These are phyloP conservation scores for Sporothrix mexicana DNA, from an alignment of 2,329 filamentous ascomycete genomes.

Conservation along the genomic window DNA sequence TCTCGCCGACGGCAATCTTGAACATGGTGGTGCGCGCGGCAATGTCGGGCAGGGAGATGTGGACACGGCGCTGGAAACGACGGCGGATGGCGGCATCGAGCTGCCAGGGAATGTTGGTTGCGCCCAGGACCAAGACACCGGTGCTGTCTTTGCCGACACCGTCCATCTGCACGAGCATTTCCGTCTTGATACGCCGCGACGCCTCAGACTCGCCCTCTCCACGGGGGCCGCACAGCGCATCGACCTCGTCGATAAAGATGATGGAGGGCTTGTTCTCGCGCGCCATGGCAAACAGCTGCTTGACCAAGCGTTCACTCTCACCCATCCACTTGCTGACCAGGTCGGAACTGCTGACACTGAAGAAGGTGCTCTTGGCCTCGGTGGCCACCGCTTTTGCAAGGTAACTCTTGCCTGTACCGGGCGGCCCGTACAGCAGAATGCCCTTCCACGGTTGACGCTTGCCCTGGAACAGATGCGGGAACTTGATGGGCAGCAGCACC, in stretches of 20 bases:
- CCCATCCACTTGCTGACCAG: slow-evolving; percentile 99
- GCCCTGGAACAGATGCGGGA: slow-evolving; percentile 92
- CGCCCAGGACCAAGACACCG: slow-evolving; percentile 91
- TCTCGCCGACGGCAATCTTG: slow-evolving; percentile 90
- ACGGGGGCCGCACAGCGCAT: slow-evolving; percentile 91
- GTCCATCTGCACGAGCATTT: slow-evolving; percentile 98
- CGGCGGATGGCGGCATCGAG: slow-evolving; percentile 93
- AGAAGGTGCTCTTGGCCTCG: slow-evolving; percentile 98
- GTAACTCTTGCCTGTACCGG: slow-evolving; percentile 97
- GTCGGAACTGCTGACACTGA: slow-evolving; percentile 97
- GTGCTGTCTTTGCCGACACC: slow-evolving; percentile 95
- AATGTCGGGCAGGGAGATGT: slow-evolving; percentile 89
- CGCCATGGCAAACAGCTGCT: slow-evolving; percentile 96
- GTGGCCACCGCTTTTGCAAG: slow-evolving; percentile 97
- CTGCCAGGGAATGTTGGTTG: slow-evolving; percentile 99
- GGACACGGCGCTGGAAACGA: slow-evolving; percentile 93
- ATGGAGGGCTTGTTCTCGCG: slow-evolving; percentile 98
- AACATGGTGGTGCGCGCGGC: slow-evolving; percentile 93
- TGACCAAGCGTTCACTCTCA: slow-evolving; percentile 97
- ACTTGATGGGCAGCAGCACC: slow-evolving; percentile 96
- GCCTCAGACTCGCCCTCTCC: slow-evolving; percentile 97
- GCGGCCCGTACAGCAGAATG: slow-evolving; percentile 92
- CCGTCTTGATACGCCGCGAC: slow-evolving; percentile 96
- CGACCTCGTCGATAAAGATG: slow-evolving; percentile 62
- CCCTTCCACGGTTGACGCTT: slow-evolving; percentile 99